Conservation (phyloP, 2,329 filamentous ascomycete genomes). For the Aspergillus flavus region DNA sequence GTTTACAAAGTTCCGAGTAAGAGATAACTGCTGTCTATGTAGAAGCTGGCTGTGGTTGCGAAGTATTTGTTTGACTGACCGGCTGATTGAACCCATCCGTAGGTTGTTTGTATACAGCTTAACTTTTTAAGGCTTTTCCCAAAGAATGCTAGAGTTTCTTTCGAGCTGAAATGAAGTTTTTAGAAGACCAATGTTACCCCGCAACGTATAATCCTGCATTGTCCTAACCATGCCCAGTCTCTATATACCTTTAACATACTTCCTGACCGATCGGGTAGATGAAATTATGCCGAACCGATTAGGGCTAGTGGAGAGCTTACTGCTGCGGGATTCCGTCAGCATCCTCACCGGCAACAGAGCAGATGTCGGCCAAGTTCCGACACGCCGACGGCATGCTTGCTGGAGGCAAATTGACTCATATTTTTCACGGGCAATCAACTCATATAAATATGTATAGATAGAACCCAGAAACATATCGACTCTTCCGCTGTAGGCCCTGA, state of each 20-base stretch:
- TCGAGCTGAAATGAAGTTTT: not conserved
- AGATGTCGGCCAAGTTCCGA: not conserved
- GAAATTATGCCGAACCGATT: not conserved
- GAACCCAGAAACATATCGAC: not conserved
- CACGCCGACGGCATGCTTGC: not conserved
- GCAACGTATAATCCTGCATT: not conserved
- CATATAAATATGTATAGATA: not conserved
- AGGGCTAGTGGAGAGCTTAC: not conserved
- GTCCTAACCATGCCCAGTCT: not conserved
- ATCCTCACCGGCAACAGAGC: not conserved
- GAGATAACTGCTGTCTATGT: not conserved
- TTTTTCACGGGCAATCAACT: not conserved
- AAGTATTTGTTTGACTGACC: not conserved
- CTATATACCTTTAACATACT: not conserved
- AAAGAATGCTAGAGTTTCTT: not conserved
- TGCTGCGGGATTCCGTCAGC: not conserved
- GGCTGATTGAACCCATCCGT: not conserved
- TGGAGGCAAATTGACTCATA: not conserved
- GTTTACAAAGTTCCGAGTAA: not conserved
- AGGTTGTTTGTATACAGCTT: no score
- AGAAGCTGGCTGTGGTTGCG: not conserved
- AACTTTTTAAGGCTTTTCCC: no score
- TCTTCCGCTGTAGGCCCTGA: not conserved
- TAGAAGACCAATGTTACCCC: accelerated
- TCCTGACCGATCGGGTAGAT: not conserved